Percentiles rank a stretch among this genome's conserved stretches.
Evolutionary conservation across 1,284 basidiomycete species (phyloP).

Genomic region (Rhodotorula glutinis): DNA sequence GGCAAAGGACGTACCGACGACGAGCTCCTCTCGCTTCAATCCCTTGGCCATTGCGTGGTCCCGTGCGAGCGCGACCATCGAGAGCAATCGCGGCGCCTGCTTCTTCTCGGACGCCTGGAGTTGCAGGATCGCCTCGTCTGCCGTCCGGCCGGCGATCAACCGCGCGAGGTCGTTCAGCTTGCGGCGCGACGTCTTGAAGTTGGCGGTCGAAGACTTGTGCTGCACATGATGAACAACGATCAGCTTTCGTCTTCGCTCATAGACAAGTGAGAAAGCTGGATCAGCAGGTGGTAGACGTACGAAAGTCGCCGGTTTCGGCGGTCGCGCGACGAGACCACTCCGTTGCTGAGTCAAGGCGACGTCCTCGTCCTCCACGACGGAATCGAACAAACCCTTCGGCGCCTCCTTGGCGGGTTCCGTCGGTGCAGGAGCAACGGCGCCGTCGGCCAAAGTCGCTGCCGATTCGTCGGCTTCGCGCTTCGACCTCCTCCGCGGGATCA

Average conservation of each 20-base stretch:
- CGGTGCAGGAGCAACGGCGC: neutral
- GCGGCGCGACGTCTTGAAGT: conserved; percentile 88
- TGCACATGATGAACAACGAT: conserved; percentile 44
- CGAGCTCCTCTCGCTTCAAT: conserved; percentile 66
- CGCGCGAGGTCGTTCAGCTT: conserved; percentile 84
- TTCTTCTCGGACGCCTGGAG: conserved; percentile 59
- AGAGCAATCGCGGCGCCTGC: conserved; percentile 74
- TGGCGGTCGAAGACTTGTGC: conserved; percentile 86
- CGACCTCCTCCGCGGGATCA: conserved; percentile 9
- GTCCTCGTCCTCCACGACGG: conserved; percentile 20
- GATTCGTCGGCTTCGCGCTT: neutral
- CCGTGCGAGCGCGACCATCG: conserved; percentile 80
- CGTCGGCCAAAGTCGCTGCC: neutral
- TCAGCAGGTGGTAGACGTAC: neutral
- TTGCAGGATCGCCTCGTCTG: conserved; percentile 91
- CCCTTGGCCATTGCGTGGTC: conserved; percentile 80
- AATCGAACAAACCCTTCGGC: conserved; percentile 29
- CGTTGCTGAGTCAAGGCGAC: conserved; percentile 13
- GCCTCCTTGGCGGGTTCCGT: neutral
- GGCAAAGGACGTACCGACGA: conserved; percentile 66
- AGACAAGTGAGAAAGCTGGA: neutral
- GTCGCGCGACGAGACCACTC: neutral
- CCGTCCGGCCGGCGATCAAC: conserved; percentile 82
- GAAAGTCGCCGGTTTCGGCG: conserved; percentile 22
- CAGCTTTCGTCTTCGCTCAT: neutral